A percentile compares a stretch with the other conserved stretches of the same genome.
phyloP scores from a whole-genome alignment of 768 basidiomycete species.

The Trametes elegans region DNA sequence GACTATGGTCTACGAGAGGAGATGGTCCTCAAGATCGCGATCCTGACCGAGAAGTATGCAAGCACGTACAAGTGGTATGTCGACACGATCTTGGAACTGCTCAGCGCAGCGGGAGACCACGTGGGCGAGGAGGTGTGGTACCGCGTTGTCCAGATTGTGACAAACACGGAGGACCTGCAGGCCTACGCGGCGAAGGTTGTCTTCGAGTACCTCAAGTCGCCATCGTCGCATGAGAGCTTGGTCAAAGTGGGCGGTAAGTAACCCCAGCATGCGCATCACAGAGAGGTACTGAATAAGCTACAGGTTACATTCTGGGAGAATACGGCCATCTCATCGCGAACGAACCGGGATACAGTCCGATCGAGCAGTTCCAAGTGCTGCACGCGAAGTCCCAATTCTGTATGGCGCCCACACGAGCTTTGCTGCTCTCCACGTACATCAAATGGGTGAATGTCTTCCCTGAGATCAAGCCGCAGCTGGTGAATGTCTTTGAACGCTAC shows the following conservation, averaged over 20 bases:
- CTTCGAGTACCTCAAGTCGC: slow-evolving; percentile 83
- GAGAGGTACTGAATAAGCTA: background rate
- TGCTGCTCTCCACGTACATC: slow-evolving; percentile 95
- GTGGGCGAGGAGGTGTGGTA: slow-evolving; percentile 99
- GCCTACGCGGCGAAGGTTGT: slow-evolving; percentile 93
- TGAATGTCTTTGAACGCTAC: slow-evolving; percentile 96
- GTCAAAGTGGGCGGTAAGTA: slow-evolving; percentile 90
- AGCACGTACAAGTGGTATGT: slow-evolving; percentile 99
- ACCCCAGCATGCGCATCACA: background rate
- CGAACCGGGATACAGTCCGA: slow-evolving; percentile 87
- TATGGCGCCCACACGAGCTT: slow-evolving; percentile 84
- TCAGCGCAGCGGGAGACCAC: slow-evolving; percentile 96
- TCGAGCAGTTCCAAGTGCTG: slow-evolving; percentile 89
- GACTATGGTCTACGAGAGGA: slow-evolving; percentile 97
- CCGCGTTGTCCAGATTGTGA: slow-evolving; percentile 96
- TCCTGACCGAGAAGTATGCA: slow-evolving; percentile 98
- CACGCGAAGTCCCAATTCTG: slow-evolving; percentile 97
- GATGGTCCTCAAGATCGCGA: slow-evolving; percentile 98
- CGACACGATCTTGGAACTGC: slow-evolving; percentile 93
- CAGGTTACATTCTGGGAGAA: slow-evolving; percentile 95
- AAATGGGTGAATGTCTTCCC: slow-evolving; percentile 99
- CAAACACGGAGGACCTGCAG: slow-evolving; percentile 97
- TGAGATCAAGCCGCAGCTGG: slow-evolving; percentile 91
- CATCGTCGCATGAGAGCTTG: slow-evolving; percentile 87
- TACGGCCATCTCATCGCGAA: slow-evolving; percentile 98